Base-by-base conservation (phyloP, 345 rosid genomes). In the Odontarrhena argentea region DNA sequence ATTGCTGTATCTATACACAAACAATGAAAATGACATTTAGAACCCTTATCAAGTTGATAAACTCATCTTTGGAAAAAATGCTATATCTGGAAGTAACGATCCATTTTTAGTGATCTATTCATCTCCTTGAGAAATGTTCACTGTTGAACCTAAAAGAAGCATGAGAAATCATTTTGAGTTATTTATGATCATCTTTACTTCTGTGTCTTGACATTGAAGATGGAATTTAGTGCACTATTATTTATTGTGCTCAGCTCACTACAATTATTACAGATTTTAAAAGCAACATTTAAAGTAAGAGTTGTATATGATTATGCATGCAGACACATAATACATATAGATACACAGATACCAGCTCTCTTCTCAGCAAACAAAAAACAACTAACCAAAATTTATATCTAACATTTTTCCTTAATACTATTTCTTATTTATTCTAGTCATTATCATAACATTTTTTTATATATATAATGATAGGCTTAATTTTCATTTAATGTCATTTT, bases 231-330 rank as follows among this genome's bases (percentile, higher is more conserved):
- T 40, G 41, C 50, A 18, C 22, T 18, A 52, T 53, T 44, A 44
- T 1, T 55, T 55, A 68, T 59, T 59, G 26, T 49, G 11, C 10
- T 46, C 32, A 6, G 11, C 10, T 46, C 32, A 6, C 30, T 25
- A 55, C 45, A 44, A 10, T 22, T 68, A 56, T 59, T 59, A 57
- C 26, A 43, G 22, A 41, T 18, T 28, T 11, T 18, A 18, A 60
- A 50, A 69, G 50, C n/a, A 30, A 59, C 11, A 3, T 41, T 37
- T 38, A 64, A 71, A 64, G 49, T 38, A 35, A 53, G 44, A 54
- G 32, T 52, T 30, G 52, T 51, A 26, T 65, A 51, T 66, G 67
- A 65, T 50, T 58, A 73, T 73, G 71, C 72, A 60, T 66, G 67
- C 44, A 43, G 71, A 60, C 56, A 73, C 67, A 73, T 59, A 73